phyloP scores from a whole-genome alignment of 2,329 filamentous ascomycete genomes.

The Talaromyces piceae region DNA sequence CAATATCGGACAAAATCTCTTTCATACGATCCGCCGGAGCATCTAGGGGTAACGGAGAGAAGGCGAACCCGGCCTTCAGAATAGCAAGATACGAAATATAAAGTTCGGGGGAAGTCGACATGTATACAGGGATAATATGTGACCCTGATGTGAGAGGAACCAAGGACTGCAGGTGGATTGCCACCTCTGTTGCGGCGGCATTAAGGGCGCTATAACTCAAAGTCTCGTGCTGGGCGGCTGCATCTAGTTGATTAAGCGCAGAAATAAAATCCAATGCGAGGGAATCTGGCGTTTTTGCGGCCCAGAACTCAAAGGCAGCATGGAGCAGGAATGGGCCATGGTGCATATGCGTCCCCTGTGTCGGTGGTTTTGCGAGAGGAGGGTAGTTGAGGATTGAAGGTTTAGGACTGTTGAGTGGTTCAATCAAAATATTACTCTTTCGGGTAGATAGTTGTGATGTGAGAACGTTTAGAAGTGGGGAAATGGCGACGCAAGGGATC shows the following conservation, averaged over 20 bases:
- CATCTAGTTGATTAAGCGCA: slow-evolving; percentile 15
- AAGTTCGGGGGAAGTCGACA: slow-evolving; percentile 29
- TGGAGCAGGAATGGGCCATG: slow-evolving; percentile 16
- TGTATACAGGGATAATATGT: slow-evolving; percentile 22
- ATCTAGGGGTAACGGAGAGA: slow-evolving; percentile 31
- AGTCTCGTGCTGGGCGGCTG: slow-evolving; percentile 17
- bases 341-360: slow-evolving; percentile 4
- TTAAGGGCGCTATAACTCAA: slow-evolving; percentile 21
- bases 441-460: slow-evolving; percentile 10
- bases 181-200: slow-evolving; percentile 17
- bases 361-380: slow-evolving; percentile 18
- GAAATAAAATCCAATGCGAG: slow-evolving; percentile 23
- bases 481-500: neutral
- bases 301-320: slow-evolving; percentile 21
- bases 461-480: neutral
- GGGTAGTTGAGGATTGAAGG: slow-evolving; percentile 22
- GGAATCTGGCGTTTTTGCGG: slow-evolving; percentile 15
- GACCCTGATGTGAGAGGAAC: slow-evolving; percentile 1
- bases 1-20: slow-evolving; percentile 10
- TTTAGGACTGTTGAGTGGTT: slow-evolving; percentile 15
- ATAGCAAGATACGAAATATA: slow-evolving; percentile 26
- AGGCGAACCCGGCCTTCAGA: slow-evolving; percentile 2
- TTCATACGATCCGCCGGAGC: slow-evolving; percentile 21
- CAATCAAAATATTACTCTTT: slow-evolving; percentile 14
- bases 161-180: slow-evolving; percentile 9